Conservation (phyloP, 179 eudicot genomes). For the Heliamphora pulchella region DNA sequence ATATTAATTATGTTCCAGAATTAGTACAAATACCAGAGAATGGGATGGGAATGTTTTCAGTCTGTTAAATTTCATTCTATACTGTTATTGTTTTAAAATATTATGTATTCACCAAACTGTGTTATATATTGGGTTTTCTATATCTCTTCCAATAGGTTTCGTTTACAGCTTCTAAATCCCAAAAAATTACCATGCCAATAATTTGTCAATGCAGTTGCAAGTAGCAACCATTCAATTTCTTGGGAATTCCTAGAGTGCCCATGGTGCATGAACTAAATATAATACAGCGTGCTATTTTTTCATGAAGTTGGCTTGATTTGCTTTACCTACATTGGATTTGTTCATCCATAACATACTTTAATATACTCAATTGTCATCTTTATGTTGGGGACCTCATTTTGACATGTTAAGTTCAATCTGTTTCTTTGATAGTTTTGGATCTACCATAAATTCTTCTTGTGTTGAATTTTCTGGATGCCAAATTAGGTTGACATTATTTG, state of each 20-base stretch:
- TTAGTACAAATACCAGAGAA: no score
- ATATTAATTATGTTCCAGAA: no score
- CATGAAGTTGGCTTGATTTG: not conserved
- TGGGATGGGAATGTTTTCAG: no score
- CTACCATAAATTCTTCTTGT: not conserved
- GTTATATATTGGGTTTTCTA: no score
- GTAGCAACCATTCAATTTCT: not conserved
- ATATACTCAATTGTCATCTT: not conserved
- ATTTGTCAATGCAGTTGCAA: not conserved
- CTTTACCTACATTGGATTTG: not conserved
- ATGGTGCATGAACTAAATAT: not conserved
- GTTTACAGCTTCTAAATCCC: no score
- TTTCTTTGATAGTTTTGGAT: not conserved
- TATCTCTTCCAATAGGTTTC: no score
- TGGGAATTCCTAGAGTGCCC: not conserved
- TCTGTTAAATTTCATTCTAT: no score
- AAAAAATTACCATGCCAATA: not conserved
- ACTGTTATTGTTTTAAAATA: no score
- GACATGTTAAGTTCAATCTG: not conserved
- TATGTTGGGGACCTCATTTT: not conserved
- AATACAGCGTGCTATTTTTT: not conserved
- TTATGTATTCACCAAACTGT: no score
- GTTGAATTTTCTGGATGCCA: not conserved
- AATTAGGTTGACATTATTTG: not conserved
- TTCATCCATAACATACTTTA: not conserved